Evolutionary conservation across 805 yeast genomes (phyloP).

Genomic region (Wickerhamiella qilinensis): DNA sequence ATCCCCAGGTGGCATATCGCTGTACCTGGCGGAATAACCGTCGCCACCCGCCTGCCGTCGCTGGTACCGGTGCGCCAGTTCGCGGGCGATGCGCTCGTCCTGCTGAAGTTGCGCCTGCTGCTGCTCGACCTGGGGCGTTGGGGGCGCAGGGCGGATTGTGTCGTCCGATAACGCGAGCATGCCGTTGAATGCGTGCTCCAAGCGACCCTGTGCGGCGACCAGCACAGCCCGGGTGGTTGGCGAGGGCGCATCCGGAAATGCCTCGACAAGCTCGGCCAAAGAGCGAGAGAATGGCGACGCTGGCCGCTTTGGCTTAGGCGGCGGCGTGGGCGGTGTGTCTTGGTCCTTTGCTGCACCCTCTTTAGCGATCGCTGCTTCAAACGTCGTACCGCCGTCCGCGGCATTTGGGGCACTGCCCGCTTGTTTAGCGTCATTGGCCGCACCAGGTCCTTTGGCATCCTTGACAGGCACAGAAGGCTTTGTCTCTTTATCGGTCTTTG

Average conservation of each 20-base stretch:
- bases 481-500: too few relatives aligned
- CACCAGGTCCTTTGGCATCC: background rate
- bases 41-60: background rate
- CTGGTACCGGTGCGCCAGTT: slow-evolving; percentile 32
- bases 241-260: slow-evolving; percentile 68
- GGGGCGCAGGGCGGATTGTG: slow-evolving; percentile 21
- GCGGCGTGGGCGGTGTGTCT: slow-evolving; percentile 1
- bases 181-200: slow-evolving; percentile 84
- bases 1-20: background rate
- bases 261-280: slow-evolving; percentile 52
- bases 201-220: slow-evolving; percentile 67
- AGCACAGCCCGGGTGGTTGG: slow-evolving; percentile 59
- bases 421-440: background rate
- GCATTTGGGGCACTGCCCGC: background rate
- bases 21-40: background rate
- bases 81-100: slow-evolving; percentile 74
- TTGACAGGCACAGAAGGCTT: too few relatives aligned
- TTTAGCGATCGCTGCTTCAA: background rate
- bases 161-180: slow-evolving; percentile 56
- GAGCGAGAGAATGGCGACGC: slow-evolving; percentile 40
- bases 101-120: slow-evolving; percentile 34
- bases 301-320: slow-evolving; percentile 45
- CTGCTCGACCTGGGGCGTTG: slow-evolving; percentile 19
- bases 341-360: background rate
- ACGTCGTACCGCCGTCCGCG: background rate